These are phyloP conservation scores for Sugiyamaella pinicola DNA, from an alignment of 1,139 yeast genomes.

Conservation along the genomic window DNA sequence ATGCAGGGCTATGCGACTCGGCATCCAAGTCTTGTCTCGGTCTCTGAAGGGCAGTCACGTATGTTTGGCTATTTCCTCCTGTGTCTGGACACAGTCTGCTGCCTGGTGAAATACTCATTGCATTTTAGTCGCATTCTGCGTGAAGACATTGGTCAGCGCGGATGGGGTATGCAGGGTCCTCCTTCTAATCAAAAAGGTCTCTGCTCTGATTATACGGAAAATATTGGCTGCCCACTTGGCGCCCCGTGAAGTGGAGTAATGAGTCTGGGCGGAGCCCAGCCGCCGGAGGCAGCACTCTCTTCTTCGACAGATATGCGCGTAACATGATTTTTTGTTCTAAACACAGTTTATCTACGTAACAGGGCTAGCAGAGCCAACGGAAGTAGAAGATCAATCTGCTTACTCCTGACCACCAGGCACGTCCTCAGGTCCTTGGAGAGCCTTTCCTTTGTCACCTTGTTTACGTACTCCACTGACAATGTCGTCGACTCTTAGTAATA, in stretches of 20 bases:
- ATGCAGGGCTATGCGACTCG: too few relatives aligned
- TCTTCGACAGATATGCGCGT: not conserved
- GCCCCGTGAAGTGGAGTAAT: not conserved
- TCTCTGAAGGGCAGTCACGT: too few relatives aligned
- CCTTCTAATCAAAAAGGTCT: too few relatives aligned
- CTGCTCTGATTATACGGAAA: too few relatives aligned
- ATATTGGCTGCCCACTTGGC: too few relatives aligned
- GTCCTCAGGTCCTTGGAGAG: constrained; percentile 31
- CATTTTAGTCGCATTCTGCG: too few relatives aligned
- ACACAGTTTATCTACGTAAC: not conserved
- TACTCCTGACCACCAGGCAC: constrained; percentile 6
- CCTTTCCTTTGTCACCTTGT: constrained; percentile 31
- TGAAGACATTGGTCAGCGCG: too few relatives aligned
- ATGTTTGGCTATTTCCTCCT: too few relatives aligned
- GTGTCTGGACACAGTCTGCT: too few relatives aligned
- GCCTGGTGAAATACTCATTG: too few relatives aligned
- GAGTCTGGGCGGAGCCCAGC: not conserved
- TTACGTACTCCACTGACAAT: constrained; percentile 93
- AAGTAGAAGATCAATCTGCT: not conserved
- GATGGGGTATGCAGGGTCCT: too few relatives aligned
- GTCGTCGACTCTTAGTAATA: constrained; percentile 93
- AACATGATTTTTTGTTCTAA: not conserved
- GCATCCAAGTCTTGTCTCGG: too few relatives aligned
- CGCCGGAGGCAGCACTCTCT: not conserved
- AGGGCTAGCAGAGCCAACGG: constrained; percentile 11